Evolutionary conservation across 140 eudicot genomes (phyloP), one percentile per base, ranked within the genome.

Genomic region (Flaveria floridana): DNA sequence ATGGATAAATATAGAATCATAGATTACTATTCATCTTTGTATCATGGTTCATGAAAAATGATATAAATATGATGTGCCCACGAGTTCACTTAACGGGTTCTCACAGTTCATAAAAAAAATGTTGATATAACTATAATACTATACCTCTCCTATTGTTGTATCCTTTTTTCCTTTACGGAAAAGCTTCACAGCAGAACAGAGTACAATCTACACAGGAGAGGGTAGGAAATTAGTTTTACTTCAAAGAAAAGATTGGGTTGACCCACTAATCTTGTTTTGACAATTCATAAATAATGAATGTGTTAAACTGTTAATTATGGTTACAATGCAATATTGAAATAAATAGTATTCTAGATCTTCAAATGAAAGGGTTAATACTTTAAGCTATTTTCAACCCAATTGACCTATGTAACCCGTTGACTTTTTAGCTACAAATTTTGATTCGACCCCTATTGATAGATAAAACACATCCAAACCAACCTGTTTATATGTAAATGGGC

Each of bases 141-240:
- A 44, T 94, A 94, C 99, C 99, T 95, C 99, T 71, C 92, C 92
- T 4, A 89, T 73, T 16, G 92, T 86, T 37, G 97, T 80, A 84
- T 87, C 97, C 82, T 95, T 95, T 79, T 89, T 95, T 66, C 86
- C 87, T 75, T 72, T 86, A 12, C 97, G 92, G 70, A 91, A 88
- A 78, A 87, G 92, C 92, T 89, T 91, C 78, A 86, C 96, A 20
- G 89, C 91, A 47, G 99, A 95, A 81, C 99, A 95, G 1, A 95
- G 91, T 61, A 95, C 79, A 70, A 95, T 87, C 99, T 95, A 86
- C 63, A 65, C 67, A 73, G 48, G 46, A 58, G 55, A 57, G 70
- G 28, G 19, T 15, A 5, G 57, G 25, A 37, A 61, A 70, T 70
- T 34, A 61, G 55, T 59, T 23, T 21, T 19, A 66, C 26, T 70